These are phyloP conservation scores for Fusarium circinatum DNA, from an alignment of 2,329 filamentous ascomycete species.

Conservation along the genomic window DNA sequence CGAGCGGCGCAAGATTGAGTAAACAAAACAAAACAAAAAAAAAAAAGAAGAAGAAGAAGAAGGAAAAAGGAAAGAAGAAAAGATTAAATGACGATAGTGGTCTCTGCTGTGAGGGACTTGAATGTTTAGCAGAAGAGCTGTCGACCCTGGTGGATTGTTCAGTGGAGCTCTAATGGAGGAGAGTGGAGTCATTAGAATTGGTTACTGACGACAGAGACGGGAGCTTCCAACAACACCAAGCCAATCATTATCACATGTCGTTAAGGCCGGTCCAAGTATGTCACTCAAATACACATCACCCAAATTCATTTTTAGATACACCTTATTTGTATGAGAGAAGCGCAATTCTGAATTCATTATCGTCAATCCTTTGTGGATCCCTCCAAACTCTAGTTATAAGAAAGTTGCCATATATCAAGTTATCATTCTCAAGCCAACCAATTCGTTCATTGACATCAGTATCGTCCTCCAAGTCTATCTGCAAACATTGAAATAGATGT, in stretches of 20 bases:
- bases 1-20: constrained; percentile 10
- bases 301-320: background rate
- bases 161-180: constrained; percentile 34
- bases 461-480: constrained; percentile 41
- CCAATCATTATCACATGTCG: constrained; percentile 7
- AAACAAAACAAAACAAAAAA: constrained; percentile 20
- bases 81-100: constrained; percentile 21
- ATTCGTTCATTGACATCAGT: constrained; percentile 42
- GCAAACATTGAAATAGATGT: constrained; percentile 38
- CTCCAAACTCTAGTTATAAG: constrained; percentile 26
- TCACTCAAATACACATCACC: background rate
- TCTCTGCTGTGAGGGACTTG: constrained; percentile 34
- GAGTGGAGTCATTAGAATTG: constrained; percentile 24
- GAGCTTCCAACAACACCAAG: constrained; percentile 3
- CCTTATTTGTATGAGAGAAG: background rate
- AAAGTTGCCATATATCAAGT: constrained; percentile 16
- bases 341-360: constrained; percentile 23
- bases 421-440: constrained; percentile 32
- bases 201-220: background rate
- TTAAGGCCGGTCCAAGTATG: background rate
- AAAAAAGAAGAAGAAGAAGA: background rate
- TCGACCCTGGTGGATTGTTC: constrained; percentile 34
- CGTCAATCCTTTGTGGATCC: constrained; percentile 22
- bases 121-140: constrained; percentile 22
- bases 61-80: background rate